Evolutionary conservation across 2,329 filamentous ascomycete genomes (phyloP).

Genomic region (Scedosporium aurantiacum): DNA sequence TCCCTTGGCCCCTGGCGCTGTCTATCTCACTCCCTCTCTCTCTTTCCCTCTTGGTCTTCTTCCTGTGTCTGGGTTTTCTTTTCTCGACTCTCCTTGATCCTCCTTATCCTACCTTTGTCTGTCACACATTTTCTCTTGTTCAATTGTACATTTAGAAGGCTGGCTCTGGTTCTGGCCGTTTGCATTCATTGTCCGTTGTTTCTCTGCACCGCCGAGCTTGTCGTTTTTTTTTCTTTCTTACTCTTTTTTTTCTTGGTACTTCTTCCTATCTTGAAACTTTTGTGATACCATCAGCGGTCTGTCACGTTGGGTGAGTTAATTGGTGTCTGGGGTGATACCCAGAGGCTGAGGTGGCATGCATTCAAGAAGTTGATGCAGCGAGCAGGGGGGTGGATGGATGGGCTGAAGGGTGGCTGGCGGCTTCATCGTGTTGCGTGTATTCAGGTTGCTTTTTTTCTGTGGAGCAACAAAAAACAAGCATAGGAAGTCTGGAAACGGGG

Average conservation of each 20-base stretch:
- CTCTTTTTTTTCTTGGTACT: slow-evolving; percentile 2
- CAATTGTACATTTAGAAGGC: background rate
- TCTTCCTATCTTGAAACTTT: background rate
- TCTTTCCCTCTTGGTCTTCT: background rate
- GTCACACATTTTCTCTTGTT: background rate
- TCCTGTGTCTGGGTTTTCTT: background rate
- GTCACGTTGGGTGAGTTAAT: slow-evolving; percentile 1
- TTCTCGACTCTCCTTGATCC: slow-evolving; percentile 2
- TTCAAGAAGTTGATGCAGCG: background rate
- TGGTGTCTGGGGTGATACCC: background rate
- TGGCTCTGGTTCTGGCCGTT: background rate
- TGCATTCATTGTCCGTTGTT: background rate
- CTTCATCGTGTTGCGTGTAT: too few species aligned
- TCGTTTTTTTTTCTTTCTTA: slow-evolving; percentile 2
- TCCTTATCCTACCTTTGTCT: slow-evolving; percentile 1
- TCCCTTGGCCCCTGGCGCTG: background rate
- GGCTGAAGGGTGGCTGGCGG: too few species aligned
- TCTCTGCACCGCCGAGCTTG: background rate
- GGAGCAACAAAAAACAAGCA: too few species aligned
- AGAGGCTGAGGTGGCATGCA: background rate
- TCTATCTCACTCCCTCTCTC: background rate
- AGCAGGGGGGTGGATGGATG: too few species aligned
- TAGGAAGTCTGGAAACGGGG: too few species aligned
- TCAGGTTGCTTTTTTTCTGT: too few species aligned
- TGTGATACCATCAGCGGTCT: slow-evolving; percentile 5